A percentile compares a stretch with the other conserved stretches of the same genome.
Evolutionary conservation across 257 asterid species (phyloP).

Genomic region (Ballota nigra): DNA sequence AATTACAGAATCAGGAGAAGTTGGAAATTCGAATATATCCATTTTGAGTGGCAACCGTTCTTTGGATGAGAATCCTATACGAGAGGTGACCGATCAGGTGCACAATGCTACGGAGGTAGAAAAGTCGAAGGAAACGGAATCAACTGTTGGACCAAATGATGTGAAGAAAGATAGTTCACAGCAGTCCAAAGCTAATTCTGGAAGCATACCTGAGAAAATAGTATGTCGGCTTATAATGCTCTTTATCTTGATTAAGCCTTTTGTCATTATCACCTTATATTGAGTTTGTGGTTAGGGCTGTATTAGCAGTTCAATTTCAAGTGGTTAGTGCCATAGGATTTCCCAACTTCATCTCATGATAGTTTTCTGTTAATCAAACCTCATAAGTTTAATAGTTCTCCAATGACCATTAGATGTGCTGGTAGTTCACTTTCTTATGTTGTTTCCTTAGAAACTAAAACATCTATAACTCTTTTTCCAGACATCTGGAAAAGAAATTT

Average conservation of each 20-base stretch:
- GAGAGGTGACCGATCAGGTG: slow-evolving; percentile 44
- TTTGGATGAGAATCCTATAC: slow-evolving; percentile 46
- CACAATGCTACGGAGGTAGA: slow-evolving; percentile 24
- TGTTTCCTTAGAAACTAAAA: slow-evolving; percentile 34
- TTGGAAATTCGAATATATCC: slow-evolving; percentile 30
- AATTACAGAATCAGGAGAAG: slow-evolving; percentile 37
- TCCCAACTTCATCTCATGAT: neutral
- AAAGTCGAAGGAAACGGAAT: slow-evolving; percentile 23
- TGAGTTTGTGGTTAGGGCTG: neutral
- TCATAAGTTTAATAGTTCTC: neutral
- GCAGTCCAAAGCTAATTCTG: slow-evolving; percentile 30
- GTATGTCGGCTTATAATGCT: slow-evolving; percentile 31
- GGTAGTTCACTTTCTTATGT: slow-evolving; percentile 1
- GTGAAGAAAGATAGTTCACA: slow-evolving; percentile 28
- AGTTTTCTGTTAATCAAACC: neutral
- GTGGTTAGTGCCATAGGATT: neutral
- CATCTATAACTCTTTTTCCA: slow-evolving; percentile 34
- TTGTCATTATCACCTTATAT: neutral
- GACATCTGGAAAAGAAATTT: slow-evolving; percentile 35
- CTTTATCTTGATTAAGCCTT: neutral
- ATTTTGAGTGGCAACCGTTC: slow-evolving; percentile 22
- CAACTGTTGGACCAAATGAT: slow-evolving; percentile 28
- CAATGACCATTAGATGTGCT: neutral
- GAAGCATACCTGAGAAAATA: slow-evolving; percentile 22
- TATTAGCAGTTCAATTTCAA: neutral